Conservation (phyloP, 192 early-diverging fungal species). For the Mortierella hygrophila region DNA sequence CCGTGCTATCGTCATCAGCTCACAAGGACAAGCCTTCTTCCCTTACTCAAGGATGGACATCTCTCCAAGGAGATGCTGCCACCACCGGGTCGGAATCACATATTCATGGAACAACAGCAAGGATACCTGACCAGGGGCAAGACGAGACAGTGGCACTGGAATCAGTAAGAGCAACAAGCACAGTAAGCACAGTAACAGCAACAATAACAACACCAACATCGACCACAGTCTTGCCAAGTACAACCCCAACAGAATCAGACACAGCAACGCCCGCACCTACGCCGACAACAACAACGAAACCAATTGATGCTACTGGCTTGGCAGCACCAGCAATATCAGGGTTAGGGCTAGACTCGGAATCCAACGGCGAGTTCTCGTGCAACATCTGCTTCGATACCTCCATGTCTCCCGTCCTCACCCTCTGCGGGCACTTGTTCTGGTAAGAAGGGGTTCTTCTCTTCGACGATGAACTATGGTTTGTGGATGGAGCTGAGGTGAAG, state of each 20-base stretch:
- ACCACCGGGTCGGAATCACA: not conserved
- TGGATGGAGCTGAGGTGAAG: not conserved
- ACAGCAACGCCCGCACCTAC: not conserved
- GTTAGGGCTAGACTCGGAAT: conserved; percentile 11
- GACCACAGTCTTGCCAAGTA: not conserved
- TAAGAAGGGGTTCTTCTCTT: conserved; percentile 29
- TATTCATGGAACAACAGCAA: not conserved
- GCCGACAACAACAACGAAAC: not conserved
- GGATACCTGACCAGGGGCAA: not conserved
- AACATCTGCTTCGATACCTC: conserved; percentile 81
- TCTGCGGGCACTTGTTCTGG: conserved; percentile 88
- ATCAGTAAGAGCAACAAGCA: not conserved
- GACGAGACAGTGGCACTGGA: not conserved
- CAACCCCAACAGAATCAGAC: not conserved
- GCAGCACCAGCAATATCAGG: not conserved
- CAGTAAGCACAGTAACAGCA: not conserved
- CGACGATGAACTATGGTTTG: not conserved
- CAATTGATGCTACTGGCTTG: not conserved
- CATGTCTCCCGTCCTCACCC: conserved; percentile 77
- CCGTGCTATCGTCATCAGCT: conserved; percentile 5
- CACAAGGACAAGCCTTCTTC: not conserved
- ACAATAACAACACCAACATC: not conserved
- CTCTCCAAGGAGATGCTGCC: not conserved
- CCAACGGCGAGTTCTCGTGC: conserved; percentile 49
- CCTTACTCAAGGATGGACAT: not conserved